Percentiles rank a stretch among this genome's conserved stretches.
Evolutionary conservation across 2,329 filamentous ascomycete species (phyloP).

Genomic region (Monilinia fructicola): DNA sequence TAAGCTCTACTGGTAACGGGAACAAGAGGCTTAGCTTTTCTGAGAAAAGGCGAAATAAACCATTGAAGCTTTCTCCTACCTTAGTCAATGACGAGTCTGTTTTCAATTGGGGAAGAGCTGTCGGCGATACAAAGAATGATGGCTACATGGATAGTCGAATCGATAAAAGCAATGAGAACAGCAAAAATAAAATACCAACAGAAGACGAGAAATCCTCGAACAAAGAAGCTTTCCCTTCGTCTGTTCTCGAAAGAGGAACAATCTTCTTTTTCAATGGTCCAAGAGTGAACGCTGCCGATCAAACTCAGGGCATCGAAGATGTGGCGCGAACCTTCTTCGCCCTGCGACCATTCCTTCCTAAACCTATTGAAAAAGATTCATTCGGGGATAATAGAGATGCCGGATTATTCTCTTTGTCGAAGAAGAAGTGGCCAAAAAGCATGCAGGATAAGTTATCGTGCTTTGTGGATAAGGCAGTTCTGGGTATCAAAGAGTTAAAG

Average conservation of each 20-base stretch:
- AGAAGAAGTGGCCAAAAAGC: slow-evolving; percentile 75
- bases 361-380: slow-evolving; percentile 59
- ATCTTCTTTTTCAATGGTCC: slow-evolving; percentile 89
- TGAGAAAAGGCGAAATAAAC: neutral
- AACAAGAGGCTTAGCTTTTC: neutral
- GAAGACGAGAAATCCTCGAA: neutral
- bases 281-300: slow-evolving; percentile 69
- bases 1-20: too few relatives aligned
- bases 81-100: slow-evolving; percentile 31
- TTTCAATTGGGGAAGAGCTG: slow-evolving; percentile 19
- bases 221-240: slow-evolving; percentile 44
- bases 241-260: slow-evolving; percentile 79
- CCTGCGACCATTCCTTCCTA: slow-evolving; percentile 67
- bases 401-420: slow-evolving; percentile 75
- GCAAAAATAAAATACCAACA: neutral
- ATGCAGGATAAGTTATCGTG: slow-evolving; percentile 71
- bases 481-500: slow-evolving; percentile 67
- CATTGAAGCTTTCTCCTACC: neutral
- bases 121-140: slow-evolving; percentile 41
- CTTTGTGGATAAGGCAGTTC: slow-evolving; percentile 75
- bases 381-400: slow-evolving; percentile 58
- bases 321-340: slow-evolving; percentile 78
- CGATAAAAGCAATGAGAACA: neutral
- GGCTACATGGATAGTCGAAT: slow-evolving; percentile 19
- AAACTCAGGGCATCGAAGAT: slow-evolving; percentile 65